A percentile compares a stretch with the other conserved stretches of the same genome.
Evolutionary conservation across 139 green algal genomes (phyloP).

Genomic region (Chlamydomonas sp.): DNA sequence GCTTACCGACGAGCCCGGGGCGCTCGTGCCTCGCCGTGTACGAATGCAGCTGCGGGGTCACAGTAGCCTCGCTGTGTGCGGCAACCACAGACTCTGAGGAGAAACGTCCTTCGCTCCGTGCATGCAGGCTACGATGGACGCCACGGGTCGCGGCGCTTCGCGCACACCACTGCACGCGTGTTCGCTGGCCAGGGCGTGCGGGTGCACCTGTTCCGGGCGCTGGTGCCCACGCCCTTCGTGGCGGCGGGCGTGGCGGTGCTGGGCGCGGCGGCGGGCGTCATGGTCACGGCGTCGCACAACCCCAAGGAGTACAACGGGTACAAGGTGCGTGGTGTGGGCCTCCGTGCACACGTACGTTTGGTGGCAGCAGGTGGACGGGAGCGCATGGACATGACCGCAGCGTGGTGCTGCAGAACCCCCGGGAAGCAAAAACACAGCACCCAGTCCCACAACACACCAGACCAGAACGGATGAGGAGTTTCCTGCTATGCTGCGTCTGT

Average conservation of each 20-base stretch:
- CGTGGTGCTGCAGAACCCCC: background rate
- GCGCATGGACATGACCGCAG: background rate
- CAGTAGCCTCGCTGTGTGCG: no score
- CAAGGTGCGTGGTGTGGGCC: slow-evolving; percentile 60
- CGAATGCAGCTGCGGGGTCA: no score
- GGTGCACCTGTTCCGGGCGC: slow-evolving; percentile 52
- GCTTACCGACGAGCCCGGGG: no score
- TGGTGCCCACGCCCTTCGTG: slow-evolving; percentile 69
- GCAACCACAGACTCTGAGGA: no score
- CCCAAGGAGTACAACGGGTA: slow-evolving; percentile 88
- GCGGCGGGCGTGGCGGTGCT: slow-evolving; percentile 65
- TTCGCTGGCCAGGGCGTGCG: slow-evolving; percentile 47
- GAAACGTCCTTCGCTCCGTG: no score
- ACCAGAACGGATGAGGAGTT: no score
- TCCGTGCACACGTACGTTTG: background rate
- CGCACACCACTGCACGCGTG: slow-evolving; percentile 63
- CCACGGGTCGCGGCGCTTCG: slow-evolving; percentile 63
- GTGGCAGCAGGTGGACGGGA: background rate
- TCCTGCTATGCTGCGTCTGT: no score
- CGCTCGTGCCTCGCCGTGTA: no score
- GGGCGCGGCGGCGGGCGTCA: slow-evolving; percentile 75
- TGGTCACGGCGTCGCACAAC: slow-evolving; percentile 88
- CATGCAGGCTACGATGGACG: slow-evolving; percentile 71
- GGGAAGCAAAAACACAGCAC: no score
- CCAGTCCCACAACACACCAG: no score